Evolutionary conservation across 192 early-diverging fungal genomes (phyloP), one percentile per base, ranked within the genome.

Genomic region (Obelidium mucronatum): DNA sequence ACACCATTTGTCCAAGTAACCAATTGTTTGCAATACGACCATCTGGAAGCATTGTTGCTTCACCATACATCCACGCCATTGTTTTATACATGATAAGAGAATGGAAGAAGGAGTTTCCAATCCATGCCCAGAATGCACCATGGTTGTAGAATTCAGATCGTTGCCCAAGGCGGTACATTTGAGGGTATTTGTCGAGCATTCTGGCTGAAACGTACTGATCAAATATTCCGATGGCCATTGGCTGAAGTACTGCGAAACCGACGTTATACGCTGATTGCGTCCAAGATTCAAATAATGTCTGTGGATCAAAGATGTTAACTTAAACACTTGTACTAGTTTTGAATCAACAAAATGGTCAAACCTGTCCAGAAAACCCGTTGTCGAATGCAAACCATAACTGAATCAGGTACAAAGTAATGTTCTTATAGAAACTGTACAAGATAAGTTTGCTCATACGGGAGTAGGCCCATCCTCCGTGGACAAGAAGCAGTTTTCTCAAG

Each of bases 371-470:
- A 79, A 97, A 98, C 4, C 94, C 93, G 77, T 97, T 97, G 83
- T 95, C 95, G 75, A 94, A 89, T 2, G 96, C 91, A 82, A 89
- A 87, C 97, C 97, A 99, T 74, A 99, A 93, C 86, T 99, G 97
- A 53, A 97, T 99, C 78, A 96, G 86, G 84, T 98, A 99, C 74
- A 99, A 86, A 35, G 96, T 93, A 67, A 99, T 96, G 81, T 99
- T 99, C 86, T 99, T 99, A 89, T 99, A 99, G 85, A 99, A 99
- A 71, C 93, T 95, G 85, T 94, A 99, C 68, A 99, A 86, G 63
- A 98, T 96, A 83, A 99, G 82, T 84, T 98, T 99, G 76, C 92
- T 93, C 39, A 98, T 84, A 52, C 97, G 86, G 72, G 95, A 93
- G 83, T 99, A 99, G 62, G 94, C 94, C 97, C 97, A 99, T 1